phyloP scores from a whole-genome alignment of 805 yeast species.

The Schizosaccharomyces osmophilus region DNA sequence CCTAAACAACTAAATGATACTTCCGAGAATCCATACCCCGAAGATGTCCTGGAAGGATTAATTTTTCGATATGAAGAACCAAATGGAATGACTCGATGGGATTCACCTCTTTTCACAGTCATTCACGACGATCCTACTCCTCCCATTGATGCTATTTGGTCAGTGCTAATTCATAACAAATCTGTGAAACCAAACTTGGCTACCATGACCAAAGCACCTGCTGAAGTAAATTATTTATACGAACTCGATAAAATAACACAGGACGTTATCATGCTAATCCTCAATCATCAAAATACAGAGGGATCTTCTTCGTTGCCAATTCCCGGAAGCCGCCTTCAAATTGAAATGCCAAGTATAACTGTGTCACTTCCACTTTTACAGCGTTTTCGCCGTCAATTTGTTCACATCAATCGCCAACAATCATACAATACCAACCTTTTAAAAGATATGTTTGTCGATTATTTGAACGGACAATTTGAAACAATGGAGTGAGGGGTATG shows the following conservation, averaged over 20 bases:
- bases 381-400: constrained; percentile 58
- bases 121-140: constrained; percentile 25
- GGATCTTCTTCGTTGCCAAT: constrained; percentile 16
- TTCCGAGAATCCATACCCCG: constrained; percentile 29
- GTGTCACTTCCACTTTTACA: constrained; percentile 59
- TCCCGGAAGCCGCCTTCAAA: constrained; percentile 18
- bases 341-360: constrained; percentile 37
- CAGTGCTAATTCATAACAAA: constrained; percentile 22
- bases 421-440: constrained; percentile 48
- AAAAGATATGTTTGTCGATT: constrained; percentile 50
- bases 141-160: constrained; percentile 34
- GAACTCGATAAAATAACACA: constrained; percentile 52
- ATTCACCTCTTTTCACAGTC: constrained; percentile 63
- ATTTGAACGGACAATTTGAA: constrained; percentile 31
- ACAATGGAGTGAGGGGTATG: neutral
- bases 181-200: constrained; percentile 63
- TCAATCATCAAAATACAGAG: constrained; percentile 34
- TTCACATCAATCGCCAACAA: constrained; percentile 58
- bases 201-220: constrained; percentile 57
- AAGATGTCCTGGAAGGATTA: constrained; percentile 37
- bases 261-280: constrained; percentile 33
- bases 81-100: constrained; percentile 69
- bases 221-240: constrained; percentile 50
- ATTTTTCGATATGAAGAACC: constrained; percentile 87
- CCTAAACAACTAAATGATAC: constrained; percentile 38